phyloP scores from a whole-genome alignment of 805 yeast genomes.

The Candida sphagnicola region DNA sequence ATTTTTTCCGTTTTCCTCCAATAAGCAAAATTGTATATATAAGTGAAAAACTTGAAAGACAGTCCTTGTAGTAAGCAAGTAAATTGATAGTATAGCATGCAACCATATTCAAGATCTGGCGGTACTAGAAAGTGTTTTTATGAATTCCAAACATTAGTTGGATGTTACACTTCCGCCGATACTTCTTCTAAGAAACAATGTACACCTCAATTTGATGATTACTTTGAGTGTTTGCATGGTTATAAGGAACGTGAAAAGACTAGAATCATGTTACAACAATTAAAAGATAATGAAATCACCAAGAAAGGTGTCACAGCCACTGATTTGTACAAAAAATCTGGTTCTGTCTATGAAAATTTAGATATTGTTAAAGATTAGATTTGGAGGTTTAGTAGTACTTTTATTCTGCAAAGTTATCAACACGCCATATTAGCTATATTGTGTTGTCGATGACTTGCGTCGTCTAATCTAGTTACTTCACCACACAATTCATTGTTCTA shows the following conservation, averaged over 20 bases:
- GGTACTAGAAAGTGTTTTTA: conserved; percentile 47
- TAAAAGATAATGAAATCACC: conserved; percentile 39
- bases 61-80: conserved; percentile 3
- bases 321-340: conserved; percentile 41
- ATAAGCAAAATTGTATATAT: conserved; percentile 3
- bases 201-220: conserved; percentile 42
- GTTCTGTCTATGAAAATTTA: conserved; percentile 40
- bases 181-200: conserved; percentile 39
- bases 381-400: background rate
- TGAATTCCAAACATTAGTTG: conserved; percentile 42
- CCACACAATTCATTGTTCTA: too few species aligned
- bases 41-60: background rate
- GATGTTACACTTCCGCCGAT: conserved; percentile 44
- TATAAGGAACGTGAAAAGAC: conserved; percentile 43
- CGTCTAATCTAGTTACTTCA: too few species aligned
- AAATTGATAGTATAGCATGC: conserved; percentile 23
- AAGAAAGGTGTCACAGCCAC: conserved; percentile 39
- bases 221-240: conserved; percentile 46
- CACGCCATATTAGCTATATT: too few species aligned
- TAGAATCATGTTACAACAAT: conserved; percentile 42
- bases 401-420: too few species aligned
- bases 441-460: too few species aligned
- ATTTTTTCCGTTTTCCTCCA: conserved; percentile 1
- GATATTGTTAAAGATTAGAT: conserved; percentile 27
- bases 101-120: conserved; percentile 45